Base-by-base conservation (phyloP, 78 protist species). In the Dictyostelium brefeldianum region DNA sequence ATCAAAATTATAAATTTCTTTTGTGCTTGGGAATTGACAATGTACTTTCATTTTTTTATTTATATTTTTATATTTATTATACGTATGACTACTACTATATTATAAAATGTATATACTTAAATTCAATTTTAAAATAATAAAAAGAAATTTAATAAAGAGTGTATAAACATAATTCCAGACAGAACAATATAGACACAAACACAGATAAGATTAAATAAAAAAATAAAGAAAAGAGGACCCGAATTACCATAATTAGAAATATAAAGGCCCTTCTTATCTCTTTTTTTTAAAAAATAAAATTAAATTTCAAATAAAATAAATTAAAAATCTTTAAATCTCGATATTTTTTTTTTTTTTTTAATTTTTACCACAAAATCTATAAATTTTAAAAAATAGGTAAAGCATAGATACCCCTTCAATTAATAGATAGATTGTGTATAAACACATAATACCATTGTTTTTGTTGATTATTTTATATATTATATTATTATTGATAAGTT, bases 11-110 rank as follows among this genome's bases (percentile, higher is more conserved):
- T 22, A 12, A 27, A 20, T 50, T 51, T 75, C 48, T 15, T 75
- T 50, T 50, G 64, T 75, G n/a, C 25, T 48, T 75, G 81, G 81
- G 48, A 67, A 31, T 67, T 67, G 75, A 6, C 81, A 75, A 51
- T 43, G 22, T 25, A 75, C 46, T 27, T 75, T 75, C 81, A 75
- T 75, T 73, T 46, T 73, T 29, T 71, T 46, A 3, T 59, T 59
- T 57, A 1, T 6, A 7, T 1, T 3, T 17, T 56, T 56, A 18
- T 56, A 18, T 56, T 17, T 56, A 20, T 18, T 20, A 56, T 22
- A 20, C 22, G 64, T 15, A 20, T 0, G 3, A 18, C 62, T 6
- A 54, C 14, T 18, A 54, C 5, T 18, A n/a, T 18, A 17, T 18
- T 18, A 54, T 18, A 54, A 56, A 17, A 56, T 20, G 7, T 22